Evolutionary conservation across 805 yeast genomes (phyloP).

Genomic region (Candida manassasensis): DNA sequence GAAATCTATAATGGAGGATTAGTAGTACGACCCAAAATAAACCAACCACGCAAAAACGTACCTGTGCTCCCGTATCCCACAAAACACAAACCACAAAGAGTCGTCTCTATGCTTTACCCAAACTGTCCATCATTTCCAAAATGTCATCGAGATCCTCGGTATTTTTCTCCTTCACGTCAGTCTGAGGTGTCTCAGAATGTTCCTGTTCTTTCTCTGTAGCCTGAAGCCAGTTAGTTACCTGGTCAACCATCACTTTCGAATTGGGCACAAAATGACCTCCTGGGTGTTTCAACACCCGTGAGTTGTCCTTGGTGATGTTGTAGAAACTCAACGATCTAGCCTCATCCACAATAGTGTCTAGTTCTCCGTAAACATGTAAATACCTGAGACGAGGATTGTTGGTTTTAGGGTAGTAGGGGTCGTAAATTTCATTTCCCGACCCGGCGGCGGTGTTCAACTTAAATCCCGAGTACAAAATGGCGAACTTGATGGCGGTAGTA

Average conservation of each 20-base stretch:
- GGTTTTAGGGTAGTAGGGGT: slow-evolving; percentile 17
- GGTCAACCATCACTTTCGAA: slow-evolving; percentile 48
- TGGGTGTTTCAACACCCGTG: slow-evolving; percentile 73
- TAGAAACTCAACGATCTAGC: slow-evolving; percentile 62
- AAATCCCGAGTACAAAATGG: slow-evolving; percentile 69
- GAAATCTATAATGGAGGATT: too few species aligned
- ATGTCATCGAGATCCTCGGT: slow-evolving; percentile 21
- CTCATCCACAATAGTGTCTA: slow-evolving; percentile 80
- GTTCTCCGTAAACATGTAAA: slow-evolving; percentile 80
- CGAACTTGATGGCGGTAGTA: slow-evolving; percentile 52
- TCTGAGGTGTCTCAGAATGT: neutral
- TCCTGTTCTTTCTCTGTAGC: slow-evolving; percentile 9
- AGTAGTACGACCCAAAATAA: too few species aligned
- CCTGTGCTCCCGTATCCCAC: too few species aligned
- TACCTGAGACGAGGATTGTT: slow-evolving; percentile 24
- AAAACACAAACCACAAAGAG: too few species aligned
- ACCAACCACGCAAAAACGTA: too few species aligned
- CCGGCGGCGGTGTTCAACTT: slow-evolving; percentile 23
- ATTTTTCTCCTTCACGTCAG: slow-evolving; percentile 7
- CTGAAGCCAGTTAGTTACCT: slow-evolving; percentile 38
- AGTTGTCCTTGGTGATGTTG: slow-evolving; percentile 34
- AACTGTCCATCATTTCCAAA: slow-evolving; percentile 35
- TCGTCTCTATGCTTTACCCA: slow-evolving; percentile 14
- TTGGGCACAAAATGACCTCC: slow-evolving; percentile 98
- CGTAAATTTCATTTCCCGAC: slow-evolving; percentile 23